Conservation (phyloP, 805 yeast species). For the Starmera quercuum region DNA sequence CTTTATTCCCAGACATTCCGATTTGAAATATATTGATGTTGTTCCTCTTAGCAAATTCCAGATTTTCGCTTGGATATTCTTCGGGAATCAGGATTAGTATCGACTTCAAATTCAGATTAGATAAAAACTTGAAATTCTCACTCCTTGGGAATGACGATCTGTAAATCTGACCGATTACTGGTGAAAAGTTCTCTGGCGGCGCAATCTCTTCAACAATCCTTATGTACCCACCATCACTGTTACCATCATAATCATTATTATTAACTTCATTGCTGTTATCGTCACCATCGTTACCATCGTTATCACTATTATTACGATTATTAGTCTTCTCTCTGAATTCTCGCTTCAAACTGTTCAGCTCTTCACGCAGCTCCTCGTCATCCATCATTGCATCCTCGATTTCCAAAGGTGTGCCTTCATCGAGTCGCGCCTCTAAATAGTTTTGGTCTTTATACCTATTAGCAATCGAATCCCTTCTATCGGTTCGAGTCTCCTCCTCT, state of each 20-base stretch:
- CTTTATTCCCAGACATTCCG: slow-evolving; percentile 93
- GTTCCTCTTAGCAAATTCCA: slow-evolving; percentile 51
- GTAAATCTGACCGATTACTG: slow-evolving; percentile 72
- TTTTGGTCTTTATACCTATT: neutral
- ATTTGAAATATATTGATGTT: slow-evolving; percentile 72
- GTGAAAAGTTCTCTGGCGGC: slow-evolving; percentile 89
- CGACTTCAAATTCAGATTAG: slow-evolving; percentile 56
- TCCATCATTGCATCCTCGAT: slow-evolving; percentile 1
- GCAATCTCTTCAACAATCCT: slow-evolving; percentile 3
- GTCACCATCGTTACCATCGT: neutral
- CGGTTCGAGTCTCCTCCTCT: neutral
- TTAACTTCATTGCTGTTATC: neutral
- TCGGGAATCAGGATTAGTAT: slow-evolving; percentile 86
- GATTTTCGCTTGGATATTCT: slow-evolving; percentile 76
- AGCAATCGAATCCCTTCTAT: neutral
- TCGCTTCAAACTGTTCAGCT: neutral
- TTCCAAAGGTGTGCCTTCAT: neutral
- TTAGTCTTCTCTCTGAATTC: neutral
- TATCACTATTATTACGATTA: neutral
- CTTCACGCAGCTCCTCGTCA: neutral
- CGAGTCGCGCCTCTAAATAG: neutral
- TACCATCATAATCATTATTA: slow-evolving; percentile 1
- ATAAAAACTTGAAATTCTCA: slow-evolving; percentile 69
- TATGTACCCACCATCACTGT: slow-evolving; percentile 1
- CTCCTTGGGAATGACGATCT: slow-evolving; percentile 86